Evolutionary conservation across 768 basidiomycete species (phyloP), one percentile per base, ranked within the genome.

Genomic region (Ephemerocybe angulata): DNA sequence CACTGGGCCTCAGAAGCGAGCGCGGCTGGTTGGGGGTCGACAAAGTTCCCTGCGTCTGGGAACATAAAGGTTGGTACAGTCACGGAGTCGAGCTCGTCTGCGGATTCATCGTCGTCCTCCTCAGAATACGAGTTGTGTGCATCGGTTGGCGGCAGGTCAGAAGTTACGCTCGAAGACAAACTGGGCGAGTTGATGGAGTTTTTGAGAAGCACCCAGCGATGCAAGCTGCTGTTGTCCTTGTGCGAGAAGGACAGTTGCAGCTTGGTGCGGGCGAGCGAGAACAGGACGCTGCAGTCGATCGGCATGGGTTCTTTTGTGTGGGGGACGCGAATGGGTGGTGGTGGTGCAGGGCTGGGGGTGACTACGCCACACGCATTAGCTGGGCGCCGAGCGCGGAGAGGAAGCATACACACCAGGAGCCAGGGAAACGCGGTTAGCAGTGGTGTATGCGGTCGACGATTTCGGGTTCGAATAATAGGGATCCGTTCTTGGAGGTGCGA

Each of bases 191-290:
- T 77, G 60, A 90, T 79, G 28, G 87, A 90, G 69, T 92, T 93
- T 86, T 91, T 91, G 66, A 92, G 79, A 55, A 93, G 78, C 50
- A 93, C 90, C 88, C 87, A 90, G 67, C 89, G 88, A 65, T 89
- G 88, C 73, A 92, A 80, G 72, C 83, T 88, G 76, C 80, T 78
- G 60, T 71, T 82, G 74, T 88, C 86, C 73, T 80, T 84, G 66
- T 74, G 70, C 53, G 78, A 78, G 63, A 80, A 67, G 64, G 82
- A 86, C 60, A 79, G 68, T 60, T 85, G 82, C 74, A 92, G 77
- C 77, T 92, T 90, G 73, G 76, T 79, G 65, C 83, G 86, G 70
- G 88, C 84, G 70, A 88, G 74, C 58, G 78, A 70, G 60, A 78
- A 84, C 54, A 90, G 72, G 64, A 75, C 77, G 54, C 74, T 61